phyloP scores from a whole-genome alignment of 2,329 filamentous ascomycete species.

The Fusarium gaditjirri region DNA sequence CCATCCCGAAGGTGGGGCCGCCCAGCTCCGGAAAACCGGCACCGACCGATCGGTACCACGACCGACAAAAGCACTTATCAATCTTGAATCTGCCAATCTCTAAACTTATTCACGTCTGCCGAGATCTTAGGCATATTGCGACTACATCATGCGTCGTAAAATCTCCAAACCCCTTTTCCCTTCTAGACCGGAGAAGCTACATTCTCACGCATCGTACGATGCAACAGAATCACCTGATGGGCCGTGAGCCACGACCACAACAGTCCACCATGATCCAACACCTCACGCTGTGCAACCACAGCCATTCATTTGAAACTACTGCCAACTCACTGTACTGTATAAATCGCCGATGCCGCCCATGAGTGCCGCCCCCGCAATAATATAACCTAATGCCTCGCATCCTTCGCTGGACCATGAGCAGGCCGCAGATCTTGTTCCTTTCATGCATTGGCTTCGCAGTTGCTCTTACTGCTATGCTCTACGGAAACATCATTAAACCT shows the following conservation, averaged over 20 bases:
- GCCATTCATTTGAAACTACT: not conserved
- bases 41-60: not conserved
- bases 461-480: slow-evolving; percentile 46
- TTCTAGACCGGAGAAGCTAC: slow-evolving; percentile 19
- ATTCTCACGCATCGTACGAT: slow-evolving; percentile 34
- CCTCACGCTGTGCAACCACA: not conserved
- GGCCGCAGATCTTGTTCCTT: slow-evolving; percentile 42
- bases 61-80: not conserved
- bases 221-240: slow-evolving; percentile 34
- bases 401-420: slow-evolving; percentile 45
- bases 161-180: not conserved
- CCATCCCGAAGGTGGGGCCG: slow-evolving; percentile 16
- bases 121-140: not conserved
- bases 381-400: slow-evolving; percentile 42
- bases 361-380: slow-evolving; percentile 14
- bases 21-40: not conserved
- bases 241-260: slow-evolving; percentile 23
- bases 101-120: not conserved
- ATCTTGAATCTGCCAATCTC: not conserved
- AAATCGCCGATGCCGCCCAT: slow-evolving; percentile 41
- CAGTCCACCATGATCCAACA: slow-evolving; percentile 37
- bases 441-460: slow-evolving; percentile 44
- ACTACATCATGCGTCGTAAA: not conserved
- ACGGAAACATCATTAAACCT: slow-evolving; percentile 39
- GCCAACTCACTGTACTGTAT: slow-evolving; percentile 15